Evolutionary conservation across 23 red algal genomes (phyloP).

Genomic region (Agarophyton chilense): DNA sequence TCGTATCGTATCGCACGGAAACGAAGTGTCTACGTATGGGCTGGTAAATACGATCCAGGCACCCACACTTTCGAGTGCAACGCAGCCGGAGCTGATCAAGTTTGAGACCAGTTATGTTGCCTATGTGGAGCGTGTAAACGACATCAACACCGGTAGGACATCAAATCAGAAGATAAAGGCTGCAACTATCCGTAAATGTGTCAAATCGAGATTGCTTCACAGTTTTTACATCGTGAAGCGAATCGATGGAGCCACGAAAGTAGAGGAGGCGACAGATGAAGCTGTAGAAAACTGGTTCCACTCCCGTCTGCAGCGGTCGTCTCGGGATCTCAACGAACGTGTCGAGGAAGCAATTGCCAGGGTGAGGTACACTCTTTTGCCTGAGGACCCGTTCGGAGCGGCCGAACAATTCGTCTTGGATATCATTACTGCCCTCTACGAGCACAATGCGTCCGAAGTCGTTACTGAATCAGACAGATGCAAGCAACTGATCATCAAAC

Average conservation of each 20-base stretch:
- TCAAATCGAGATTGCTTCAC: background rate
- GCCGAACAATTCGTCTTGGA: too few species aligned
- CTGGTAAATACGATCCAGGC: conserved; percentile 18
- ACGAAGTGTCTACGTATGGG: conserved; percentile 4
- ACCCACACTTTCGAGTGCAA: background rate
- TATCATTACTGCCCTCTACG: too few species aligned
- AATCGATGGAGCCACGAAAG: background rate
- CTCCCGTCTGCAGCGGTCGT: background rate
- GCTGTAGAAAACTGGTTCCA: background rate
- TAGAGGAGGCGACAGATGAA: conserved; percentile 23
- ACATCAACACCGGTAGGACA: background rate
- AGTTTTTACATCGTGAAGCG: background rate
- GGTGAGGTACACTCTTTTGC: background rate
- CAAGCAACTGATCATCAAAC: too few species aligned
- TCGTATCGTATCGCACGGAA: background rate
- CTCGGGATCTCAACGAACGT: background rate
- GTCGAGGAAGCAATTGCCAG: background rate
- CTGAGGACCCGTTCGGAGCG: background rate
- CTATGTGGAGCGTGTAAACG: background rate
- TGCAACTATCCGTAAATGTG: background rate
- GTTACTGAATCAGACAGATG: too few species aligned
- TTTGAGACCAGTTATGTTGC: background rate
- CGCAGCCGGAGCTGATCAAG: background rate
- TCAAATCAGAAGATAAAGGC: background rate
- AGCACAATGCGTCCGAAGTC: too few species aligned